These are phyloP conservation scores for Phialocephala subalpina DNA, from an alignment of 2,329 filamentous ascomycete genomes.

Conservation along the genomic window DNA sequence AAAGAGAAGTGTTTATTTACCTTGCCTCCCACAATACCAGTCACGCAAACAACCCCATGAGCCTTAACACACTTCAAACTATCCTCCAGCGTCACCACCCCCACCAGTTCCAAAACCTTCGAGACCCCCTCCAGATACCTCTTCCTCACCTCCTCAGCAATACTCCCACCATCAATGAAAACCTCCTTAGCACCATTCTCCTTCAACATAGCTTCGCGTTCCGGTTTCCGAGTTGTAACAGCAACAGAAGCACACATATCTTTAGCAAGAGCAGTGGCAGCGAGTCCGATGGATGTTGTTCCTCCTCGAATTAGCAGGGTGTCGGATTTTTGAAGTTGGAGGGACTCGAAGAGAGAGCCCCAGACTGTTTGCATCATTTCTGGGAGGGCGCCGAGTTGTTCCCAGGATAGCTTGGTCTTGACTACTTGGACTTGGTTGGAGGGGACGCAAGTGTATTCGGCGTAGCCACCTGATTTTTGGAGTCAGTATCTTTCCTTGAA, in stretches of 20 bases:
- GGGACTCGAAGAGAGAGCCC: slow-evolving; percentile 49
- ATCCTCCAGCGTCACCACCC: slow-evolving; percentile 50
- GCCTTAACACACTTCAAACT: slow-evolving; percentile 48
- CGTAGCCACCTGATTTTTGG: slow-evolving; percentile 52
- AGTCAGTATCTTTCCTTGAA: slow-evolving; percentile 41
- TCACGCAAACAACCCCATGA: slow-evolving; percentile 53
- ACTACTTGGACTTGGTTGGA: slow-evolving; percentile 49
- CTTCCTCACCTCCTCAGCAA: slow-evolving; percentile 47
- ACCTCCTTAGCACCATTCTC: slow-evolving; percentile 50
- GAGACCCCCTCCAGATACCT: slow-evolving; percentile 42
- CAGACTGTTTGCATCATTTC: slow-evolving; percentile 60
- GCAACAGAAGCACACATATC: slow-evolving; percentile 49
- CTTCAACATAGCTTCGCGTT: slow-evolving; percentile 47
- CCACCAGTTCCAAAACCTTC: slow-evolving; percentile 56
- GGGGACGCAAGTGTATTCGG: slow-evolving; percentile 55
- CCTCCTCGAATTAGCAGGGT: slow-evolving; percentile 53
- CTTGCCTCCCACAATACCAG: slow-evolving; percentile 41
- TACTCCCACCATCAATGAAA: slow-evolving; percentile 51
- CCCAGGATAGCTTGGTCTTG: slow-evolving; percentile 49
- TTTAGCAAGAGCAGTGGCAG: slow-evolving; percentile 54
- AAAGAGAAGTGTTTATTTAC: background rate
- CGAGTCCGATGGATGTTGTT: slow-evolving; percentile 53
- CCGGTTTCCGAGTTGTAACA: slow-evolving; percentile 48
- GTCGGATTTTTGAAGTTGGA: slow-evolving; percentile 50
- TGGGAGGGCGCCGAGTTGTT: slow-evolving; percentile 52